phyloP scores from a whole-genome alignment of 495 filamentous ascomycete genomes.

The Neurospora tetraspora region DNA sequence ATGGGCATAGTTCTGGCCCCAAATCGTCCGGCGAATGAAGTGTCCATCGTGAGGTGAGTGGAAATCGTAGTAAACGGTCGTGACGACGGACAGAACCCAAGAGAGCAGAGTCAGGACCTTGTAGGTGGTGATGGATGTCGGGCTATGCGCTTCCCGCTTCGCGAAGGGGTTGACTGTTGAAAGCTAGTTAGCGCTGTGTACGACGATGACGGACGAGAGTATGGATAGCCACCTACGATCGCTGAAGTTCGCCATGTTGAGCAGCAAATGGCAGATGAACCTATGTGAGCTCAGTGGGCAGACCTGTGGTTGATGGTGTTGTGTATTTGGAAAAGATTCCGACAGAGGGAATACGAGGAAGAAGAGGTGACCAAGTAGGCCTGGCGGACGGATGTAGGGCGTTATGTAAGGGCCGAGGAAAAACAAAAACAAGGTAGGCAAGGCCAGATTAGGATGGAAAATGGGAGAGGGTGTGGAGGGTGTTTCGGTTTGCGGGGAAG shows the following conservation, averaged over 20 bases:
- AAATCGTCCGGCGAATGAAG: slow-evolving; percentile 47
- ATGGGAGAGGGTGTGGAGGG: neutral
- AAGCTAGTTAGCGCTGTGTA: neutral
- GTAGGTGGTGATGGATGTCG: slow-evolving; percentile 42
- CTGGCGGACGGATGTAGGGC: neutral
- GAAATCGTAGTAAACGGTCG: slow-evolving; percentile 60
- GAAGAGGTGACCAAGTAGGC: neutral
- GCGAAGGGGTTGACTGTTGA: slow-evolving; percentile 55
- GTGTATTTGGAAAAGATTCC: neutral
- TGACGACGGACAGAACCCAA: slow-evolving; percentile 59
- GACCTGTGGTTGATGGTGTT: neutral
- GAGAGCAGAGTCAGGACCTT: slow-evolving; percentile 59
- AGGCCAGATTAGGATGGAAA: neutral
- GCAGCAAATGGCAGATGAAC: neutral
- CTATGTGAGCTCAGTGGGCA: neutral
- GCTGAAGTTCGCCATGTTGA: neutral
- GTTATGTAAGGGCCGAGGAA: neutral
- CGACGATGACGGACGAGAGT: neutral
- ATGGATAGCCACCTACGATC: neutral
- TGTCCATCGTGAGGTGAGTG: slow-evolving; percentile 49
- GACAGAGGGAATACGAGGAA: neutral
- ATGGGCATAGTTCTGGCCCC: slow-evolving; percentile 55
- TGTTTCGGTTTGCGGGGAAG: neutral
- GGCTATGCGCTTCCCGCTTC: slow-evolving; percentile 48
- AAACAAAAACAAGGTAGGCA: neutral